phyloP scores from a whole-genome alignment of 257 asterid species.

The Forsythia suspensa region DNA sequence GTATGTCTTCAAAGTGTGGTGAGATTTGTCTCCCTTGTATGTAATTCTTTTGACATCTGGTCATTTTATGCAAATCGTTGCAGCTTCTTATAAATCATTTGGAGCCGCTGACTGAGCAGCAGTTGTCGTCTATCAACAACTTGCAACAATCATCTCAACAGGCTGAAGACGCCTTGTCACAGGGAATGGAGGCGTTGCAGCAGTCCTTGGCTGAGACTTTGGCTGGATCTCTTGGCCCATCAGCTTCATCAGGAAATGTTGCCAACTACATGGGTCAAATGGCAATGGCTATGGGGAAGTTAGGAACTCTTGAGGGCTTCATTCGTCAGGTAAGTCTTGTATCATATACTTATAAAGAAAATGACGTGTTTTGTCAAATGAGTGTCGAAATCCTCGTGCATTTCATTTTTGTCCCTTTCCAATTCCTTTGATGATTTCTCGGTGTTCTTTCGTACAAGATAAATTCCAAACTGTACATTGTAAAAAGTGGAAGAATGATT shows the following conservation, averaged over 20 bases:
- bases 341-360: neutral
- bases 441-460: neutral
- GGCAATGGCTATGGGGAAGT: constrained; percentile 66
- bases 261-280: constrained; percentile 66
- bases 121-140: constrained; percentile 50
- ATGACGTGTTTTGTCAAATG: neutral
- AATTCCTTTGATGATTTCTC: neutral
- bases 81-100: constrained; percentile 53
- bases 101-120: constrained; percentile 66
- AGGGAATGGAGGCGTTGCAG: constrained; percentile 64
- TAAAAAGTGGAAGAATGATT: neutral
- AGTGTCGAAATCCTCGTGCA: neutral
- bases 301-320: constrained; percentile 63
- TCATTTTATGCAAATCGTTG: neutral
- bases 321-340: constrained; percentile 46
- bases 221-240: constrained; percentile 44
- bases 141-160: constrained; percentile 63
- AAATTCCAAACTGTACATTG: neutral
- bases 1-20: neutral
- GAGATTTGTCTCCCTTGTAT: neutral
- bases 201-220: constrained; percentile 58
- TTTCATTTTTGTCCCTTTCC: neutral
- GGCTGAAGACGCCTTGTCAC: constrained; percentile 67
- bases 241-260: constrained; percentile 52
- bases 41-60: neutral